Evolutionary conservation across 1,284 basidiomycete genomes (phyloP), one percentile per base, ranked within the genome.

Genomic region (Vanrija humicola): DNA sequence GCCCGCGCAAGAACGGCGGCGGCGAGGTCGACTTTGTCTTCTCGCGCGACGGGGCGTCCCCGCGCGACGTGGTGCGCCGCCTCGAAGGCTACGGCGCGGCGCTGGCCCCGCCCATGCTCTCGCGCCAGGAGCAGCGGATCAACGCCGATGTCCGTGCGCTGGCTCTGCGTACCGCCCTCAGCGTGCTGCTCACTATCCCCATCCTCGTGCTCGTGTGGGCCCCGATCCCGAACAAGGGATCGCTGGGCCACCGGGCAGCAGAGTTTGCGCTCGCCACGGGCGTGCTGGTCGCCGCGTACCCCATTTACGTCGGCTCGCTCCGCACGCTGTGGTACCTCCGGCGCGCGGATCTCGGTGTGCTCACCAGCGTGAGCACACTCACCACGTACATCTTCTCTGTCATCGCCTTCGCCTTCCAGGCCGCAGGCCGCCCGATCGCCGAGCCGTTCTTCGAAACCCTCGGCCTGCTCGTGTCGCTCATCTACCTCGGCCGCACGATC

Each of bases 371-470:
- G 46, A 79, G 78, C 63, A 79, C 77, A 15, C 69, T 74, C 19
- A 74, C 75, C 18, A 76, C 80, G 2, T 82, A 79, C 55, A 49
- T 78, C 34, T 81, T 79, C 59, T 81, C 80, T 6, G 63, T 78
- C 25, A 73, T 80, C 29, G 76, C 78, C 0, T 81, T 77, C 62
- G 76, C 67, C 5, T 77, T 72, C 62, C 63, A 74, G 45, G 73
- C 73, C 50, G 63, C 71, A 0, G 78, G 75, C 1, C 64, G 63
- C 7, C 69, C 73, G 8, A 71, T 78, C 47, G 65, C 71, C 4
- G 72, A 68, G n/a, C 73, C 75, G 9, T 80, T 81, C 67, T 81
- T 81, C 64, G 80, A 81, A 64, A 81, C 80, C 5, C 74, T 74
- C 43, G 73, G 79, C 6, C 72, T 81, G 14, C 73, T 81, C 28